These are phyloP conservation scores for Apiospora aurea DNA, from an alignment of 2,329 filamentous ascomycete genomes.

Conservation along the genomic window DNA sequence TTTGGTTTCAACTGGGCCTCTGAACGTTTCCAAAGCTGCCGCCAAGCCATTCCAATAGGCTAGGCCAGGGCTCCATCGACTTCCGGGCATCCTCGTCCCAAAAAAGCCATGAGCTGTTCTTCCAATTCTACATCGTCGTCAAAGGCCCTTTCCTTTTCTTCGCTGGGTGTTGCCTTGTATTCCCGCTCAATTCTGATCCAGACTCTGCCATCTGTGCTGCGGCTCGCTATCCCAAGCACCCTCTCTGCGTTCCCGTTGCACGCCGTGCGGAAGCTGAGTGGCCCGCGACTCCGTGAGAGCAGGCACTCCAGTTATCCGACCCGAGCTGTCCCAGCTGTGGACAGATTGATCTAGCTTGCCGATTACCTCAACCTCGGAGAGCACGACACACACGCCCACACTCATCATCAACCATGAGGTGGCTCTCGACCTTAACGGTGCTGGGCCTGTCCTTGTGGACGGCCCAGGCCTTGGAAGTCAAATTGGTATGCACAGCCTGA, in stretches of 20 bases:
- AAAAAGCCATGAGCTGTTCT: constrained; percentile 15
- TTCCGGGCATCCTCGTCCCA: constrained; percentile 13
- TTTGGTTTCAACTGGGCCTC: constrained; percentile 11
- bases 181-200: background rate
- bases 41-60: constrained; percentile 10
- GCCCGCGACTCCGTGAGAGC: constrained; percentile 16
- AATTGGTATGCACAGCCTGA: constrained; percentile 54
- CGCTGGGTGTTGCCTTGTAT: background rate
- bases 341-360: constrained; percentile 14
- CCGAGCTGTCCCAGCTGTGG: constrained; percentile 18
- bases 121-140: background rate
- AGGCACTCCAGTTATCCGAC: constrained; percentile 15
- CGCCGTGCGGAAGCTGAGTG: constrained; percentile 17
- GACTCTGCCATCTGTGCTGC: background rate
- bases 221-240: background rate
- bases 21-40: constrained; percentile 9
- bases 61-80: constrained; percentile 15
- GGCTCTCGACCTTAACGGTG: constrained; percentile 57
- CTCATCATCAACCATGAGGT: constrained; percentile 47
- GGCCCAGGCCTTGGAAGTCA: constrained; percentile 63
- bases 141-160: background rate
- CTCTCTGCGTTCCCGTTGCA: background rate
- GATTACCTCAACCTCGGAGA: background rate
- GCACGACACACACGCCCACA: constrained; percentile 5
- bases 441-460: constrained; percentile 63